Percentiles rank a stretch among this genome's conserved stretches.
These are phyloP conservation scores for Cucurbitaria berberidis DNA, from an alignment of 2,329 filamentous ascomycete genomes.

Conservation along the genomic window DNA sequence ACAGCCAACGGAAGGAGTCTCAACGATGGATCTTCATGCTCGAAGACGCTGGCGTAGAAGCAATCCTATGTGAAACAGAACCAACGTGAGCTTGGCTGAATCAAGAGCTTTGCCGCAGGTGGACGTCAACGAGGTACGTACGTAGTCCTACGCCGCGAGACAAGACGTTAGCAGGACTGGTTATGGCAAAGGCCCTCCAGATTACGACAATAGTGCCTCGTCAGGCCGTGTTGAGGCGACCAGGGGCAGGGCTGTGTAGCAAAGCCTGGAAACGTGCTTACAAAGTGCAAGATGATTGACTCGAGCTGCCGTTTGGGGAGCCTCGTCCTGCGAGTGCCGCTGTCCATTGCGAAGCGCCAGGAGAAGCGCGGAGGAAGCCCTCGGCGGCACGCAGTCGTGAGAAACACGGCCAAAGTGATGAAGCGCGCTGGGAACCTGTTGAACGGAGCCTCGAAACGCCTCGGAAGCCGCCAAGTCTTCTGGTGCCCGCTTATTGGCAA, in stretches of 20 bases:
- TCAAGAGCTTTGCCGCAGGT: background rate
- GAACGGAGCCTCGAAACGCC: background rate
- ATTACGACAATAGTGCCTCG: slow-evolving; percentile 19
- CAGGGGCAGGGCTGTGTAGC: slow-evolving; percentile 25
- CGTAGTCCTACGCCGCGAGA: slow-evolving; percentile 41
- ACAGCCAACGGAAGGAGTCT: slow-evolving; percentile 78
- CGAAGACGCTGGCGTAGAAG: slow-evolving; percentile 93
- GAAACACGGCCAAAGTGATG: background rate
- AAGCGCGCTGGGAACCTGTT: slow-evolving; percentile 3
- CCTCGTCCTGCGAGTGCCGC: slow-evolving; percentile 16
- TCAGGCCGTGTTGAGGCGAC: slow-evolving; percentile 15
- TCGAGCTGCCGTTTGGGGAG: slow-evolving; percentile 33
- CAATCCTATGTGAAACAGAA: slow-evolving; percentile 66
- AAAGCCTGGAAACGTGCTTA: slow-evolving; percentile 52
- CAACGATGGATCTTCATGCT: slow-evolving; percentile 77
- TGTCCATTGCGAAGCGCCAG: slow-evolving; percentile 3
- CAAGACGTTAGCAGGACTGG: slow-evolving; percentile 31
- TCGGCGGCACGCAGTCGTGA: slow-evolving; percentile 5
- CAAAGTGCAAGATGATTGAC: slow-evolving; percentile 82
- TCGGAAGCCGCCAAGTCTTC: background rate
- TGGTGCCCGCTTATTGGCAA: background rate
- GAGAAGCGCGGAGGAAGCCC: background rate
- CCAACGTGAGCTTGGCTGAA: slow-evolving; percentile 22
- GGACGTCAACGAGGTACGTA: slow-evolving; percentile 17
- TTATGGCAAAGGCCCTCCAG: background rate